Evolutionary conservation across 768 basidiomycete species (phyloP), one percentile per base, ranked within the genome.

Genomic region (Suillus bovinus): DNA sequence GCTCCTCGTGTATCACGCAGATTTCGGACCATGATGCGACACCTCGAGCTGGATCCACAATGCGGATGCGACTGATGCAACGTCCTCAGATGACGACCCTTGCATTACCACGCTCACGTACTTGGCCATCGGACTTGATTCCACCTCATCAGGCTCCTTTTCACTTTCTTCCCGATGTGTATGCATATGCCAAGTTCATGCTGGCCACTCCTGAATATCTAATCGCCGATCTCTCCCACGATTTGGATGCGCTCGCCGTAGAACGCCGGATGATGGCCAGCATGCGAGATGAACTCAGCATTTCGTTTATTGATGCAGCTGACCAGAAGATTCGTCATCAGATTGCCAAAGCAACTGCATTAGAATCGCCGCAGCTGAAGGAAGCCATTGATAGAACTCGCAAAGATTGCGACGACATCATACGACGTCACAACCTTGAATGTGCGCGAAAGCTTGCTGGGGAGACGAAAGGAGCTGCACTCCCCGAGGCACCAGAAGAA

Each of bases 71-170:
- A 22, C 84, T 99, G 14, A 86, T 99, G 68, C 91, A 94, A 67
- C 86, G 96, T 7, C 96, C 96, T 2, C 93, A 93, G 70, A 94
- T 96, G 68, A 95, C 95, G 4, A 98, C 96, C 0, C 83, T 99
- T 38, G 96, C 97, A 3, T 81, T 99, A 8, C 97, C 97, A 42
- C 88, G 94, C 27, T 96, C 96, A 2, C 70, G 79, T 17, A 93
- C 94, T 3, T 99, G 96, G 96, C 96, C 94, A 2, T 96, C 94
- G 2, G 94, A 96, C 63, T 83, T 96, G 2, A 78, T 97, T 34
- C 90, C 93, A 16, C 91, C 94, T 22, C 93, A 96, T 66, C 90
- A 95, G 70, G 93, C 94, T 0, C 96, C 97, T 8, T 99, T 96
- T 80, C 86, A 97, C 72, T 99, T 99, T 79, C 81, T 96, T 24